Conservation (phyloP, 2,329 filamentous ascomycete genomes). For the Ophiognomonia clavigignenti-juglandacearum region DNA sequence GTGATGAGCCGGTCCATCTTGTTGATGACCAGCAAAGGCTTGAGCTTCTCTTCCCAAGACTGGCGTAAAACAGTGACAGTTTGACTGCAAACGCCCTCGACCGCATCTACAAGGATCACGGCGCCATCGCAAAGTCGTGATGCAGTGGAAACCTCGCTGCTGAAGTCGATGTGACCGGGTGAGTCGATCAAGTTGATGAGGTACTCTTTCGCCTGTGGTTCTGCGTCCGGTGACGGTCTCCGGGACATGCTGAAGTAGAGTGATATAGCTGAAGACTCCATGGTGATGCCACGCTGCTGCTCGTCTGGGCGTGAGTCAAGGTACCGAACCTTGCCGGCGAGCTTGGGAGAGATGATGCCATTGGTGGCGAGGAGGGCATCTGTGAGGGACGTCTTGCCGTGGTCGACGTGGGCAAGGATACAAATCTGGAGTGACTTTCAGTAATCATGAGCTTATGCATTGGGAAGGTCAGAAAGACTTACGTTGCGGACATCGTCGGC, state of each 20-base stretch:
- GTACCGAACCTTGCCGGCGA: conserved; percentile 96
- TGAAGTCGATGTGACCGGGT: conserved; percentile 97
- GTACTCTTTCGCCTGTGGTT: conserved; percentile 77
- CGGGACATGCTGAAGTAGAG: conserved; percentile 91
- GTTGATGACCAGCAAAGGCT: conserved; percentile 92
- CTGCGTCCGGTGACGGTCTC: conserved; percentile 61
- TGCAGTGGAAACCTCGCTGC: conserved; percentile 94
- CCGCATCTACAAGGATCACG: conserved; percentile 89
- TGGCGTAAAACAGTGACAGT: conserved; percentile 95
- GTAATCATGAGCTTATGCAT: conserved; percentile 17
- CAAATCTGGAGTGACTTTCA: conserved; percentile 60
- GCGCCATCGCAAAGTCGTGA: conserved; percentile 93
- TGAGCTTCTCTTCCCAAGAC: conserved; percentile 92
- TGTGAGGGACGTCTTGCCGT: conserved; percentile 96
- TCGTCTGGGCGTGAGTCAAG: conserved; percentile 95
- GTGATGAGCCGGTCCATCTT: conserved; percentile 96
- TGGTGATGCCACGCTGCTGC: conserved; percentile 95
- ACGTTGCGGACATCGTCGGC: conserved; percentile 91
- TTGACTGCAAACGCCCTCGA: conserved; percentile 97
- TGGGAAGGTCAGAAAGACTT: conserved; percentile 30
- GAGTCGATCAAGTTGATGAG: conserved; percentile 97
- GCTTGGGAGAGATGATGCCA: conserved; percentile 96
- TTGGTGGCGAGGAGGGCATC: conserved; percentile 96
- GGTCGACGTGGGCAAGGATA: conserved; percentile 93
- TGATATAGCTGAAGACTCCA: conserved; percentile 98